These are phyloP conservation scores for Globisporangium paddicum DNA, from an alignment of 352 stramenopile species.

Conservation along the genomic window DNA sequence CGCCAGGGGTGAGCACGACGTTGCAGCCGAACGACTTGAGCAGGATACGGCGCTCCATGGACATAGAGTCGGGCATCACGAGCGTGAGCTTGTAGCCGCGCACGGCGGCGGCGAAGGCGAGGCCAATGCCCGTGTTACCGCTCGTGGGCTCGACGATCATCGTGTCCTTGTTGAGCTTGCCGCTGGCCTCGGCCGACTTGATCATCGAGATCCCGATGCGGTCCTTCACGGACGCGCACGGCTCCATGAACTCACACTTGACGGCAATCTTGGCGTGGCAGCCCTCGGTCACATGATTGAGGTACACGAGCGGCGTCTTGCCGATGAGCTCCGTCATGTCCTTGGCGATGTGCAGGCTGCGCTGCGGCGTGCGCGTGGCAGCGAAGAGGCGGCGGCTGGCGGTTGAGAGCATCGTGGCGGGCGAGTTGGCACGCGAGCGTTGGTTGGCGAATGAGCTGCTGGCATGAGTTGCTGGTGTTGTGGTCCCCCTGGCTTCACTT, in stretches of 20 bases:
- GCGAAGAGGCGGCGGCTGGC: conserved; percentile 22
- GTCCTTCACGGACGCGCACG: conserved; percentile 85
- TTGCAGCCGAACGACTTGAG: conserved; percentile 92
- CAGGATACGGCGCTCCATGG: conserved; percentile 94
- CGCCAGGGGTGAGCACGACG: conserved; percentile 90
- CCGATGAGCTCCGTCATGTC: conserved; percentile 94
- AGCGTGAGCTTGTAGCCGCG: conserved; percentile 92
- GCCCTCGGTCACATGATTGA: conserved; percentile 80
- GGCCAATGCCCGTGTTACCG: conserved; percentile 94
- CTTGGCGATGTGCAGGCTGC: conserved; percentile 85
- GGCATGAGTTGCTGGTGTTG: neutral
- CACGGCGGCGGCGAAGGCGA: conserved; percentile 90
- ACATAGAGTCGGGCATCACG: conserved; percentile 96
- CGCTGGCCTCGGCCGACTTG: conserved; percentile 60
- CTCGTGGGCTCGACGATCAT: conserved; percentile 93
- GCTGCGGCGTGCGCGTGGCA: conserved; percentile 26
- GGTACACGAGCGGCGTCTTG: conserved; percentile 92
- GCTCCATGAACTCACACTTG: conserved; percentile 90
- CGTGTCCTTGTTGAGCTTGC: conserved; percentile 65
- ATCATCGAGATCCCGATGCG: conserved; percentile 88
- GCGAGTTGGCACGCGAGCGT: neutral
- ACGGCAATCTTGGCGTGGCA: conserved; percentile 83
- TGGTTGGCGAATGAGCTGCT: conserved; percentile 16
- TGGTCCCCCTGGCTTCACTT: too few relatives aligned
- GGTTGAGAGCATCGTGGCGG: conserved; percentile 15